Evolutionary conservation across 306 rosid species (phyloP), one percentile per base, ranked within the genome.

Genomic region (Rosa lucieae): DNA sequence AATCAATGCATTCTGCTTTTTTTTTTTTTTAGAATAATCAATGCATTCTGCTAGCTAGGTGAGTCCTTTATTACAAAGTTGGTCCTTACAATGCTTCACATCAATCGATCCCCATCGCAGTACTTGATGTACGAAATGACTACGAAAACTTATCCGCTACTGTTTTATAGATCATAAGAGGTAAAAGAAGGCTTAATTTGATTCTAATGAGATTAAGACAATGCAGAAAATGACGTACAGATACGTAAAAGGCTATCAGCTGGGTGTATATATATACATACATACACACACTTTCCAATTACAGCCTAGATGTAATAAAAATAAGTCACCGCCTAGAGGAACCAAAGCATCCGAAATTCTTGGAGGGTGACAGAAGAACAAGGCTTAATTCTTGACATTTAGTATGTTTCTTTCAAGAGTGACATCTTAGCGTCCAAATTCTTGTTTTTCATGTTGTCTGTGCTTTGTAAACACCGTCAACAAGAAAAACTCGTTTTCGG

Each of bases 361-460:
- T 0, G 88, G 52, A 43, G 32, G 26, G 37, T 46, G 37, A 76
- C 13, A 35, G 4, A 21, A 6, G 3, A 26, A n/a, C 14, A 8
- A 47, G 62, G 42, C 47, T 12, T 40, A 51, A 39, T 23, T 4
- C 42, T 63, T 29, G 12, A 9, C 39, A 6, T 8, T 32, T 18
- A 2, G 6, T 5, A 8, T 74, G 80, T 40, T 4, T 18, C n/a
- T 32, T 2, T 77, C 84, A 2, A 23, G 43, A 47, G 69, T 40
- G 82, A 80, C 86, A 84, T 39, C 42, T 15, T 26, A 17, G 21
- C 13, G 44, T 61, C 70, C 68, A 29, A 74, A 46, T 72, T 46
- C 20, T 52, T 47, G 8, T 7, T 46, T 40, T 46, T 35, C 40
- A 39, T 35, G 39, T n/a, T 39, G 12, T 20, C 18, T 23, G 1